These are phyloP conservation scores for Yamadazyma atlantica DNA, from an alignment of 1,139 yeast genomes.

Conservation along the genomic window DNA sequence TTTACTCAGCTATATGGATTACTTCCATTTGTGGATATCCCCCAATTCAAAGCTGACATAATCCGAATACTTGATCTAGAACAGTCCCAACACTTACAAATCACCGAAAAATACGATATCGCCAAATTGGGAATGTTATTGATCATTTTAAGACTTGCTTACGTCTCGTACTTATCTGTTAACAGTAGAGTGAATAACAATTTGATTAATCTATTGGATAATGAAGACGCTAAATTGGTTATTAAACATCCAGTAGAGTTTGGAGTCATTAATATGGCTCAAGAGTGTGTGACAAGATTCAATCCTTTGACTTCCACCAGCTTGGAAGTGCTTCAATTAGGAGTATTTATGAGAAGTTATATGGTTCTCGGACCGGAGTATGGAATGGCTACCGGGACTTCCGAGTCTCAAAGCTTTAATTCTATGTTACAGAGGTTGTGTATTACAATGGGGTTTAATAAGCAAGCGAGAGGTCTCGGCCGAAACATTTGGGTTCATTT, in stretches of 20 bases:
- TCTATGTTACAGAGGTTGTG: background rate
- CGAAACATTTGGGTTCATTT: too few relatives aligned
- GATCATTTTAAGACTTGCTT: slow-evolving; percentile 22
- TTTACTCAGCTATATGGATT: slow-evolving; percentile 45
- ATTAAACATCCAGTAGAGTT: slow-evolving; percentile 20
- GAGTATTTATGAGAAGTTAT: slow-evolving; percentile 8
- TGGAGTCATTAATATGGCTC: slow-evolving; percentile 35
- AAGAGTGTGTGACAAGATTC: slow-evolving; percentile 37
- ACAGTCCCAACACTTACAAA: background rate
- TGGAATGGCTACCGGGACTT: slow-evolving; percentile 3
- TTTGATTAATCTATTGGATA: background rate
- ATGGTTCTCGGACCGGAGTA: slow-evolving; percentile 10
- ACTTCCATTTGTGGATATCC: slow-evolving; percentile 48
- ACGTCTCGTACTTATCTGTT: slow-evolving; percentile 17
- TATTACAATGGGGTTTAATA: background rate
- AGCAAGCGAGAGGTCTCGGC: background rate
- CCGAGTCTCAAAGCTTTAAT: background rate
- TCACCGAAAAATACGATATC: slow-evolving; percentile 17
- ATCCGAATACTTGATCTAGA: slow-evolving; percentile 21
- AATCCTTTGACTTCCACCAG: slow-evolving; percentile 17
- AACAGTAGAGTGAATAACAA: slow-evolving; percentile 1
- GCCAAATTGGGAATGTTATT: slow-evolving; percentile 24
- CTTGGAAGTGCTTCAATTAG: slow-evolving; percentile 8
- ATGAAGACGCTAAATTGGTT: slow-evolving; percentile 1
- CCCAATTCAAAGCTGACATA: slow-evolving; percentile 15